Conservation (phyloP, 306 rosid species). For the Comarum palustre region DNA sequence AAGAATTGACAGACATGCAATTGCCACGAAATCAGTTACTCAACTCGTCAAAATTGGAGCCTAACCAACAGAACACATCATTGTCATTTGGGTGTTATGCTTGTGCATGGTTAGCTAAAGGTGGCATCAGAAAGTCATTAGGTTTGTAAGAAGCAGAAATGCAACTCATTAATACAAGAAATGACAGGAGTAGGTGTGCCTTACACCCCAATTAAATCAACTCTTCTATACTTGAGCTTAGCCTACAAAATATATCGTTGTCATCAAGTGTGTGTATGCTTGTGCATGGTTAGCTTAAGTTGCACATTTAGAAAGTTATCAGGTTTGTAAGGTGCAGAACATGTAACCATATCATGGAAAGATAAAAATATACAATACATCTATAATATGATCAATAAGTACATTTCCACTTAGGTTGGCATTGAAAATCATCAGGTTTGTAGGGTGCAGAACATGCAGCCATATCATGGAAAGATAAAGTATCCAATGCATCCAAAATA, state of each 20-base stretch:
- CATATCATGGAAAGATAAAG: slow-evolving; percentile 3
- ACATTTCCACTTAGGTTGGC: neutral
- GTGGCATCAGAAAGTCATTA: neutral
- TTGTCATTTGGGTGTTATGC: neutral
- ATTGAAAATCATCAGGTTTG: neutral
- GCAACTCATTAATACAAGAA: slow-evolving; percentile 13
- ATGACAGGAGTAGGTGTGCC: neutral
- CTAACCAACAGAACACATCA: neutral
- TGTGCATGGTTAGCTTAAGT: neutral
- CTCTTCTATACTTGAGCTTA: neutral
- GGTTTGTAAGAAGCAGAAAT: neutral
- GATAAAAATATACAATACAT: neutral
- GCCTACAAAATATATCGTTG: neutral
- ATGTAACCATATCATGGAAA: slow-evolving; percentile 5
- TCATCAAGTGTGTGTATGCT: neutral
- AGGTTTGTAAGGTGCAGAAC: neutral
- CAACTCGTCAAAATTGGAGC: neutral
- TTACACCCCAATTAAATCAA: neutral
- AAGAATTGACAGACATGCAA: neutral
- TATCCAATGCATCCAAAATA: neutral
- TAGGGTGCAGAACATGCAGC: neutral
- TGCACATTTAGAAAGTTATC: neutral
- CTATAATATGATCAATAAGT: neutral
- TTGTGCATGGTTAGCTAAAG: neutral
- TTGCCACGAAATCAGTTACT: neutral